Base-by-base conservation (phyloP, 2,329 filamentous ascomycete genomes). In the Akanthomyces muscarius region DNA sequence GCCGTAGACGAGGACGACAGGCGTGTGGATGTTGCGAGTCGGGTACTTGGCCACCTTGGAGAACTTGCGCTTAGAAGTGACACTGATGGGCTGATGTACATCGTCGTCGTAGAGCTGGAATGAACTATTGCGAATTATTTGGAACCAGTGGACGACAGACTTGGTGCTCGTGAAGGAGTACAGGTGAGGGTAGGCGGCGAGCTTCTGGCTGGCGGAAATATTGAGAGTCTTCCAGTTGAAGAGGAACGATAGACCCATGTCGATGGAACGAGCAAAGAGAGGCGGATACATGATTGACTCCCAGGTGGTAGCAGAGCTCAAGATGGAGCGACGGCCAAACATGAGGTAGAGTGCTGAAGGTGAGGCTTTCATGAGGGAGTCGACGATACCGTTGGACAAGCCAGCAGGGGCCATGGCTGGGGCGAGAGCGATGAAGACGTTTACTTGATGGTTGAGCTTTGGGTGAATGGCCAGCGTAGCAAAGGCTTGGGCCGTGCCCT, bases 51-150 rank as follows among this genome's bases (percentile, higher is more conserved):
- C 92, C 6, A 97, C 93, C 73, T 97, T 97, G 74, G 96, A 97
- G 77, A 96, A 97, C 70, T 94, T 92, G 71, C 85, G 88, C 61
- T 84, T 84, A 5, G 87, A 87, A 25, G 84, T 85, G 44, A 93
- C 80, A 61, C 87, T 86, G 64, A 96, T 80, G 0, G 89, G 89
- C 33, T 89, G 88, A 63, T 92, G 90, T 0, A 95, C 85, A 70
- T 98, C 94, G 72, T 99, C 95, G 72, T 99, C 95, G 75, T 93
- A 98, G 91, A 99, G 97, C 75, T 99, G 95, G 75, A 99, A 98
- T 30, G 87, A 92, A 70, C 92, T 91, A 71, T 94, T 97, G 67
- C 95, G 89, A 70, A 99, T 99, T 72, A 99, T 97, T 73, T 99
- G 95, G 74, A 99, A 99, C 95, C 95, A 99, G 73, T 99, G 95